These are phyloP conservation scores for Mycena galericulata DNA, from an alignment of 768 basidiomycete species.

Conservation along the genomic window DNA sequence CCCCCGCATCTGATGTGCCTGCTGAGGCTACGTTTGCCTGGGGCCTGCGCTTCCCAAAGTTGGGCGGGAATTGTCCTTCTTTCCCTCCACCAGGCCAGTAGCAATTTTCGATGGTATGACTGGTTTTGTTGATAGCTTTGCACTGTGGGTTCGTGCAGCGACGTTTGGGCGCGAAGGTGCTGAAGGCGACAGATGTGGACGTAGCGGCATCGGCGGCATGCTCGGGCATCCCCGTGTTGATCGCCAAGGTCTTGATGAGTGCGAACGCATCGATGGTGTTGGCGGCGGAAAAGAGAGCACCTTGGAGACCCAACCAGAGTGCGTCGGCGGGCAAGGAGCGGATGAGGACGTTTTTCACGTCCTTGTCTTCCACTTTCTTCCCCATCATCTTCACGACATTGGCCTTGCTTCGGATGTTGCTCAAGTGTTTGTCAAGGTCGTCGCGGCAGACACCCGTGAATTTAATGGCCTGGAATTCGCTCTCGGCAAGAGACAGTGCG, in stretches of 20 bases:
- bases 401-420: conserved; percentile 4
- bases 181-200: no score
- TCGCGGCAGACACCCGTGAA: conserved; percentile 2
- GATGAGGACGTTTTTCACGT: conserved; percentile 16
- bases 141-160: no score
- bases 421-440: conserved; percentile 8
- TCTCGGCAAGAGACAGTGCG: conserved; percentile 14
- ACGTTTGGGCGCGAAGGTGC: no score
- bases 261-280: conserved; percentile 1
- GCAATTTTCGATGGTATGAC: no score
- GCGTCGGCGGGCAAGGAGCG: conserved; percentile 4
- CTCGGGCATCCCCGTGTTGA: no score
- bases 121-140: no score
- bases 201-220: no score
- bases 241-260: conserved; percentile 7
- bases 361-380: conserved; percentile 1
- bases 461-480: conserved; percentile 10
- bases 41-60: conserved; percentile 25
- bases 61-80: conserved; percentile 48
- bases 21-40: conserved; percentile 5
- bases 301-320: conserved; percentile 18
- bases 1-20: not conserved
- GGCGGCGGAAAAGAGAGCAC: not conserved
- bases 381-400: conserved; percentile 14
- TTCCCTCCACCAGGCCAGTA: no score